Evolutionary conservation across 1,139 yeast genomes (phyloP).

Genomic region (Zygotorulaspora mrakii): DNA sequence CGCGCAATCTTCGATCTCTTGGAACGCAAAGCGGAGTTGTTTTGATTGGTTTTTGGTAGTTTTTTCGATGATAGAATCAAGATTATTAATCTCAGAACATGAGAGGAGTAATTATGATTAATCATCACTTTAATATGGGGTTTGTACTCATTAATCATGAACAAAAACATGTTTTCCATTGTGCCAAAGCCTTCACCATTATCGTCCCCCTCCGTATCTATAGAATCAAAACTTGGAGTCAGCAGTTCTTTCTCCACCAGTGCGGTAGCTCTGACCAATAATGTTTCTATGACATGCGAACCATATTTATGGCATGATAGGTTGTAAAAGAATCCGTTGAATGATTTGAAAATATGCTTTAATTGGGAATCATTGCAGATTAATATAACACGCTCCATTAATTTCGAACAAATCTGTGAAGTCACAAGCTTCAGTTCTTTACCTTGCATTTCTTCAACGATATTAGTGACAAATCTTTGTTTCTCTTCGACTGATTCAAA

Average conservation of each 20-base stretch:
- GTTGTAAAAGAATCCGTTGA: slow-evolving; percentile 68
- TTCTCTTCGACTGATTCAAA: slow-evolving; percentile 74
- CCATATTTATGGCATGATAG: slow-evolving; percentile 85
- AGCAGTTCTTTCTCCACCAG: slow-evolving; percentile 67
- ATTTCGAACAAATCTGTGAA: slow-evolving; percentile 89
- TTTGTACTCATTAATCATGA: slow-evolving; percentile 63
- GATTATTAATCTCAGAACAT: slow-evolving; percentile 70
- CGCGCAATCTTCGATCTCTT: slow-evolving; percentile 87
- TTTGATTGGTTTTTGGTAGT: slow-evolving; percentile 69
- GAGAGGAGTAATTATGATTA: slow-evolving; percentile 80
- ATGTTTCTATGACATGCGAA: slow-evolving; percentile 89
- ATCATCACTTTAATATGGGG: slow-evolving; percentile 60
- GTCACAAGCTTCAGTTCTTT: slow-evolving; percentile 90
- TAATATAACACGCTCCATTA: slow-evolving; percentile 81
- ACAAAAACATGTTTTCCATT: slow-evolving; percentile 61
- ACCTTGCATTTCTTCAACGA: slow-evolving; percentile 81
- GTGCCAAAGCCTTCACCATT: slow-evolving; percentile 44
- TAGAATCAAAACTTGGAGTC: slow-evolving; percentile 39
- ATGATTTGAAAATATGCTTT: slow-evolving; percentile 59
- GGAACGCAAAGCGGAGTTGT: slow-evolving; percentile 76
- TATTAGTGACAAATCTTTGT: slow-evolving; percentile 66
- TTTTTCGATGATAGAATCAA: slow-evolving; percentile 73
- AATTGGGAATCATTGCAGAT: slow-evolving; percentile 63
- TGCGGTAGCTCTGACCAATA: slow-evolving; percentile 72
- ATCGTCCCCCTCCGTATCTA: slow-evolving; percentile 36